Base-by-base conservation (phyloP, 2,329 filamentous ascomycete species). In the Aspergillus nomiae region DNA sequence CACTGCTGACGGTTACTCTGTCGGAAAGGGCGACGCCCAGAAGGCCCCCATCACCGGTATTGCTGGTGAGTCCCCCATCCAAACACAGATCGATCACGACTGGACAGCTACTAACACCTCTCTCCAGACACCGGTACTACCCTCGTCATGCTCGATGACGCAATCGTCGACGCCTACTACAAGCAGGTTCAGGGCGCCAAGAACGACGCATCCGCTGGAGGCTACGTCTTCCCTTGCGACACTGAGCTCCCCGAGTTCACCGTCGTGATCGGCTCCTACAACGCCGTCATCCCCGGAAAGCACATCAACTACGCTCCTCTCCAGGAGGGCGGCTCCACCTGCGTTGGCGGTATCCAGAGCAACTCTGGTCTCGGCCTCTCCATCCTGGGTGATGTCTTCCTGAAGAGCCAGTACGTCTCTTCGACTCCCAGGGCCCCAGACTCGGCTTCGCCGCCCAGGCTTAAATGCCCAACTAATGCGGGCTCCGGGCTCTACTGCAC, bases 301-400 rank as follows among this genome's bases (percentile, higher is more conserved):
- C 81, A 83, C 73, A 82, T 88, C 77, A 87, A 87, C 75, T 86
- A 83, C 69, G 76, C 82, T 0, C 78, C 82, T 8, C 64, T 80
- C 56, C 67, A 72, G 11, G 64, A 71, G 10, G 77, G 76, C n/a
- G 73, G 73, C 64, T 70, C 69, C 38, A 71, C 71, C 61, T 95
- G 92, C 83, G 94, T 87, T 75, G 92, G 92, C 60, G 92, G 91
- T 56, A 85, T 96, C 66, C 92, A 95, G 82, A 83, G 78, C 66
- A 82, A 85, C 69, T 71, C 76, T 1, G 85, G 83, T n/a, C 77
- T 89, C 54, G 83, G 83, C 7, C 83, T 89, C 66, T 87, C 84
- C 61, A 92, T 96, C 72, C 86, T 94, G 61, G 92, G 92, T 11
- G 91, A 94, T 64, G 83, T 91, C 61, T 92, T 93, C 80, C 84